phyloP scores from a whole-genome alignment of 768 basidiomycete genomes.

The Sistotremastrum suecicum region DNA sequence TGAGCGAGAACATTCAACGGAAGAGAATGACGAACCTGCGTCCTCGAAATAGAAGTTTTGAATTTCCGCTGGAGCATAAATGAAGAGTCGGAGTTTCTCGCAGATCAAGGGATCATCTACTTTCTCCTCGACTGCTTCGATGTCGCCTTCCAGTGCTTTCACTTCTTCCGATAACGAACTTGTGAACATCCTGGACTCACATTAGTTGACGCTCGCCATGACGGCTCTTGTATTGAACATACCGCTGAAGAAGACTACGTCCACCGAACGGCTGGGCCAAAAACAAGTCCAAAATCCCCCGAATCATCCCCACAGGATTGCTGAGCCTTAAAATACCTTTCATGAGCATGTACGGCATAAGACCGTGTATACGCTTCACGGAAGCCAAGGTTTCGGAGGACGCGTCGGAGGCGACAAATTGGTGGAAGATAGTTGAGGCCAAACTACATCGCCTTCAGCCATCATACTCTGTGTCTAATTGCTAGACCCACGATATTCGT shows the following conservation, averaged over 20 bases:
- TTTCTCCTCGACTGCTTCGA: slow-evolving; percentile 75
- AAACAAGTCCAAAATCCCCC: slow-evolving; percentile 89
- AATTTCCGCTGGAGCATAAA: slow-evolving; percentile 77
- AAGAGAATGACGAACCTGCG: slow-evolving; percentile 45
- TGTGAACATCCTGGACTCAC: slow-evolving; percentile 75
- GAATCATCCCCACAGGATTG: slow-evolving; percentile 94
- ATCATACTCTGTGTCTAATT: slow-evolving; percentile 1
- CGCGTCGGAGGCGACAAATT: slow-evolving; percentile 84
- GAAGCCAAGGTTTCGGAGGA: slow-evolving; percentile 80
- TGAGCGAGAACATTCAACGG: not conserved
- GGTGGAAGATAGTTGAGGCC: slow-evolving; percentile 93
- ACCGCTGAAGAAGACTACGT: slow-evolving; percentile 82
- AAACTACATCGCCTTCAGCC: slow-evolving; percentile 32
- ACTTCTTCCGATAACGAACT: slow-evolving; percentile 86
- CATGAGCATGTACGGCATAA: slow-evolving; percentile 97
- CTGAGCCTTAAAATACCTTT: slow-evolving; percentile 85
- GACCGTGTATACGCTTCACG: slow-evolving; percentile 83
- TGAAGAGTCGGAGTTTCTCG: slow-evolving; percentile 76
- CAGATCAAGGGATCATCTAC: slow-evolving; percentile 80
- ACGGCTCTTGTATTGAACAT: slow-evolving; percentile 3
- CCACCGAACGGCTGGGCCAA: slow-evolving; percentile 95
- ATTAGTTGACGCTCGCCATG: not conserved
- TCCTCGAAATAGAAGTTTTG: slow-evolving; percentile 72
- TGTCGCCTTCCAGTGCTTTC: slow-evolving; percentile 70
- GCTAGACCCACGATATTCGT: slow-evolving; percentile 69